A percentile compares a stretch with the other conserved stretches of the same genome.
Conservation (phyloP, 116 monocot genomes). For the Papilionanthe hybrid region DNA sequence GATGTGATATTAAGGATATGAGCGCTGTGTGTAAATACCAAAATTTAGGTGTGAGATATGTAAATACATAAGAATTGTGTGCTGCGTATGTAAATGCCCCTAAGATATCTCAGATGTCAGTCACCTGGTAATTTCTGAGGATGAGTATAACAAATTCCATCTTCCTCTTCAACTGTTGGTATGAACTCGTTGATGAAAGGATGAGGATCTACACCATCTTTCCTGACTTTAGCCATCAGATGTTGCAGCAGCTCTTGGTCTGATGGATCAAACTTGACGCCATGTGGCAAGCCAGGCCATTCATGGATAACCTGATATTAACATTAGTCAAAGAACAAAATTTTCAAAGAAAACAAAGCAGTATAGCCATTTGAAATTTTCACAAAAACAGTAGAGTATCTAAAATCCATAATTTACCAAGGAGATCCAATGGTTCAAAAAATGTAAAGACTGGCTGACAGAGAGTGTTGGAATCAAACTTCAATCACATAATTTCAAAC, state of each 20-base stretch:
- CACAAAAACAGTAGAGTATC: neutral
- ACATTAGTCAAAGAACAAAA: conserved; percentile 4
- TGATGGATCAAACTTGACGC: conserved; percentile 97
- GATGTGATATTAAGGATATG: too few species aligned
- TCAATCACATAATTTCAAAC: neutral
- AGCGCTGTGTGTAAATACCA: too few species aligned
- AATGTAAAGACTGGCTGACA: neutral
- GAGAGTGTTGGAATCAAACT: neutral
- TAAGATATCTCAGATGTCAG: neutral
- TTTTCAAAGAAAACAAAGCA: neutral
- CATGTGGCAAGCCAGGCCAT: conserved; percentile 96
- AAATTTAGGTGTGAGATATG: too few species aligned
- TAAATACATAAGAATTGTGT: too few species aligned
- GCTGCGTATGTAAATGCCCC: too few species aligned
- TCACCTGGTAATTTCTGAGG: conserved; percentile 72
- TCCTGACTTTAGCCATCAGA: conserved; percentile 75
- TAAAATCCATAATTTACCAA: neutral
- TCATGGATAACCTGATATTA: conserved; percentile 61
- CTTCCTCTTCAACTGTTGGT: conserved; percentile 77
- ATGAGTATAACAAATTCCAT: conserved; percentile 95
- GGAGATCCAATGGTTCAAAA: neutral
- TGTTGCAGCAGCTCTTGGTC: conserved; percentile 84
- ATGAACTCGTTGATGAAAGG: conserved; percentile 92
- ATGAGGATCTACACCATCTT: conserved; percentile 47
- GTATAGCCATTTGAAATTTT: neutral